Evolutionary conservation across 1,284 basidiomycete genomes (phyloP), one percentile per base, ranked within the genome.

Genomic region (Wallemia ichthyophaga): DNA sequence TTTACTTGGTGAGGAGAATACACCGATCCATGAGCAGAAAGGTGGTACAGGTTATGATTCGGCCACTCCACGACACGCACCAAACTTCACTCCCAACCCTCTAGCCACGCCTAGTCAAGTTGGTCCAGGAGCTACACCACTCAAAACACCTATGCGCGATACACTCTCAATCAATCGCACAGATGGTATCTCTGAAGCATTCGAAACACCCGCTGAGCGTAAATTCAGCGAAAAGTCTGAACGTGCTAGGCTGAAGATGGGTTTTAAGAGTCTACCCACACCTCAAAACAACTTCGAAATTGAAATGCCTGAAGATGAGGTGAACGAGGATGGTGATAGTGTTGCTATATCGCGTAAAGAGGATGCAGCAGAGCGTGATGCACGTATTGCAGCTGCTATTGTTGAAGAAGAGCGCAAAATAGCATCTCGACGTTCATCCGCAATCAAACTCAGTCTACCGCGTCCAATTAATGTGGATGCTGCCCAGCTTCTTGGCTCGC

Each of bases 241-340:
- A 13, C 83, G 83, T 2, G 55, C 24, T 11, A 25, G 55, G 15
- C 55, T 56, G 55, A 25, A 25, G 55, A 27, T 80, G 21, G 85
- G 84, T 1, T 94, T 99, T 69, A 77, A 76, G 67, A 80, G 72
- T 62, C 74, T 99, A 19, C 94, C 94, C 0, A 81, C 80, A 63
- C 91, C 94, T 0, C 88, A 95, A 72, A 98, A 98, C 69, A 92
- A 98, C 70, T 98, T 96, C 66, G 91, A 98, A 70, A 73, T 99
- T 54, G 78, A 92, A 25, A 80, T 95, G 2, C 87, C 87, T 2
- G 85, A 88, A 63, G 82, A 85, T 25, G 78, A 76, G 11, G 78
- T 78, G 1, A 77, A 72, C 1, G 70, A 68, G 23, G 72, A 71
- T 9, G 73, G 69, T 24, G 71, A 68, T n/a, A 69, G 69, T 28